Percentiles rank a stretch among this genome's conserved stretches.
Evolutionary conservation across 495 filamentous ascomycete genomes (phyloP).

Genomic region (Chlorociboria aeruginascens): DNA sequence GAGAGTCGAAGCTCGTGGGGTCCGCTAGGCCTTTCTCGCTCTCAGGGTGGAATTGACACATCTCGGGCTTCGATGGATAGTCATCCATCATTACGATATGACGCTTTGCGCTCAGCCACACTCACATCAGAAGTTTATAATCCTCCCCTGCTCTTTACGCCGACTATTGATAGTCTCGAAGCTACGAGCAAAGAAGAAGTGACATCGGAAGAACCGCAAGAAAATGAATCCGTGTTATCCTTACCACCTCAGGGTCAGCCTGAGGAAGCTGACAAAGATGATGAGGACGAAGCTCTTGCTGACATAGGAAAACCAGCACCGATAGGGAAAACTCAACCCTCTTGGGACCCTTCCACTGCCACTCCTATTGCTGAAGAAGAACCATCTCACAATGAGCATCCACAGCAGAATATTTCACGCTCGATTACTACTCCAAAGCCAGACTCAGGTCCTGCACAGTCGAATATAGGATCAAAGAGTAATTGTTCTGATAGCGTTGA

Average conservation of each 20-base stretch:
- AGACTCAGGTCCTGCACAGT: neutral
- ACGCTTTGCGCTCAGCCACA: neutral
- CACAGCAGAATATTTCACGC: neutral
- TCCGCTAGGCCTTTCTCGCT: constrained; percentile 10
- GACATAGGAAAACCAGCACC: constrained; percentile 11
- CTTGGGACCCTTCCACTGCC: constrained; percentile 18
- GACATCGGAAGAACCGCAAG: neutral
- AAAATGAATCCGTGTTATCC: neutral
- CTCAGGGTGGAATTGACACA: constrained; percentile 11
- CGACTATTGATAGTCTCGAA: neutral
- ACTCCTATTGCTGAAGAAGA: constrained; percentile 20
- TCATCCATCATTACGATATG: neutral
- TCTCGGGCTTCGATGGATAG: constrained; percentile 5
- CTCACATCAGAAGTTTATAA: neutral
- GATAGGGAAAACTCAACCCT: constrained; percentile 17
- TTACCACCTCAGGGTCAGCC: no score
- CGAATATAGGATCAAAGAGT: neutral
- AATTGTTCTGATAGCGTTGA: constrained; percentile 7
- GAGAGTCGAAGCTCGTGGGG: constrained; percentile 24
- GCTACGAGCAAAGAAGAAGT: neutral
- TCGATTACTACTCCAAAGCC: neutral
- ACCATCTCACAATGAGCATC: constrained; percentile 4
- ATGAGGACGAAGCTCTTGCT: neutral
- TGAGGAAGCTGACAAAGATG: neutral
- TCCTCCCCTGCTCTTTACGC: neutral